Evolutionary conservation across 495 filamentous ascomycete species (phyloP).

Genomic region (Bathelium albidoporum): DNA sequence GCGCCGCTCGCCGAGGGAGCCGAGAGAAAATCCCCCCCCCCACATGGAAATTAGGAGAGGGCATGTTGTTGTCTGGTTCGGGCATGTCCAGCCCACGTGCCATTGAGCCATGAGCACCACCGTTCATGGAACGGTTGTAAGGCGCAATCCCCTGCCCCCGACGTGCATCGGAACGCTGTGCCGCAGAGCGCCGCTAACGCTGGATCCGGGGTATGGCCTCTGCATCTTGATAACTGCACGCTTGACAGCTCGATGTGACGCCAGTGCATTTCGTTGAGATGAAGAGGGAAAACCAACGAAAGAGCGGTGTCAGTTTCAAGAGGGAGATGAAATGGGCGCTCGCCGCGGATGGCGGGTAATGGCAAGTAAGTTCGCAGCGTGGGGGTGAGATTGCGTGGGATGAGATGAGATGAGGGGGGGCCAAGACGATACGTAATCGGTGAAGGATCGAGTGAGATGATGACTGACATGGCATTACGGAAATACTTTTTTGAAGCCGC

Average conservation of each 20-base stretch:
- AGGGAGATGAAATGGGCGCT: neutral
- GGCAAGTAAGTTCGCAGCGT: neutral
- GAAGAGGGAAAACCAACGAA: neutral
- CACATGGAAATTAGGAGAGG: no score
- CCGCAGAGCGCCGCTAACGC: no score
- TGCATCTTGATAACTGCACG: no score
- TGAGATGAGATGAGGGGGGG: neutral
- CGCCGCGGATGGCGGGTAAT: neutral
- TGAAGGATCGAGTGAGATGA: neutral
- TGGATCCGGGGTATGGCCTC: no score
- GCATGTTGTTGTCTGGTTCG: no score
- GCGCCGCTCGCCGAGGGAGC: neutral
- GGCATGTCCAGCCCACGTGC: neutral
- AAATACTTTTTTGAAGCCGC: neutral
- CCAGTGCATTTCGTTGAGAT: no score
- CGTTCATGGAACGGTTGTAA: no score
- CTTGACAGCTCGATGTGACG: no score
- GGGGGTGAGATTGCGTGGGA: neutral
- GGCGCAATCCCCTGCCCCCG: neutral
- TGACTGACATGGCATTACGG: neutral
- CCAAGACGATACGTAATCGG: neutral
- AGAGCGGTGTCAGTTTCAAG: slow-evolving; percentile 1
- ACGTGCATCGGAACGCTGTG: neutral
- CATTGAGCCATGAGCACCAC: no score
- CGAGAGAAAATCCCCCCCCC: neutral